Base-by-base conservation (phyloP, 2,329 filamentous ascomycete genomes). In the Leptographium procerum region DNA sequence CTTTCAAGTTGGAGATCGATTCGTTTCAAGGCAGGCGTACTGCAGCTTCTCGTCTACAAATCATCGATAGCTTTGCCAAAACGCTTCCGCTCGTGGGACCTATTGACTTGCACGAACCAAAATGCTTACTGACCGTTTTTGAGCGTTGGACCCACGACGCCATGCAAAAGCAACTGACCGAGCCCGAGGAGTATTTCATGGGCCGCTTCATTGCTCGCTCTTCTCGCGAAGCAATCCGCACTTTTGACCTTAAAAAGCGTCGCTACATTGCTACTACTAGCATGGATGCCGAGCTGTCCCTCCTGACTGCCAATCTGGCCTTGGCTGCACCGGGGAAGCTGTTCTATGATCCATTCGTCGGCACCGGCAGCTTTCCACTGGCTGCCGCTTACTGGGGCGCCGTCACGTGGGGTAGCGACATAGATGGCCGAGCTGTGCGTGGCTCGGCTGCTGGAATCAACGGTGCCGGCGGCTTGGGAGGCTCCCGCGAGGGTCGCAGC, bases 311-410 rank as follows among this genome's bases (percentile, higher is more conserved):
- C 1, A 99, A 97, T 67, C 84, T 99, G 64, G 89, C 89, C 0
- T 82, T 89, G 16, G 91, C 91, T 0, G 85, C 76, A 0, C 88
- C 91, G 0, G 92, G 90, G 0, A 95, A 89, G 68, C 69, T 97
- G 2, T 89, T 95, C 66, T 96, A 92, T 67, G 94, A 99, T 65
- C 94, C 94, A 0, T 99, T 99, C 68, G 91, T 94, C 60, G 94
- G 94, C 5, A 97, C 94, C 0, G 94, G 92, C 6, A 92, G 90
- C 57, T 97, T 99, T 67, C 88, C 90, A 1, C 77, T 99, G 28
- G 90, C 94, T 0, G 92, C 89, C 65, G 88, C 91, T 1, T 87
- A 96, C 71, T 96, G 95, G 66, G 94, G 94, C 1, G 90, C 91
- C 1, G 70, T 88, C 16, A 84, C 86, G 0, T 86, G 89, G 68